These are phyloP conservation scores for Globisporangium echinulatum DNA, from an alignment of 352 stramenopile species.

Conservation along the genomic window DNA sequence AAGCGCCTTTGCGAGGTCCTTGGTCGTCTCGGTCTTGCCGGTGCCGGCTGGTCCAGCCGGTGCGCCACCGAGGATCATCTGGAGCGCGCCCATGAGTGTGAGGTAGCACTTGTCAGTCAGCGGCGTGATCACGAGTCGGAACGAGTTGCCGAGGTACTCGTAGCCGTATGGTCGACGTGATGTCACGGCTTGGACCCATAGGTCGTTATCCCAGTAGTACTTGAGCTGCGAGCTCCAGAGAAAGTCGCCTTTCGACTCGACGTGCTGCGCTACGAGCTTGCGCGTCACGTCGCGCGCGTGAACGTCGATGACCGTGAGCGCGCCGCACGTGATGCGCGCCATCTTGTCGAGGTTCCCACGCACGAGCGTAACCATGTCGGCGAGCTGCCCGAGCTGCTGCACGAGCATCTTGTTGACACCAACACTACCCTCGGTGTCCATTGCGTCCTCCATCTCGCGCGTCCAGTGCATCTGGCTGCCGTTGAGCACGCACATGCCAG, in stretches of 20 bases:
- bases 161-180: constrained; percentile 91
- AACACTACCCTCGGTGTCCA: constrained; percentile 67
- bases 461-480: constrained; percentile 94
- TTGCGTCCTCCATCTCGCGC: constrained; percentile 81
- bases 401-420: constrained; percentile 78
- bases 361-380: constrained; percentile 92
- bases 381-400: constrained; percentile 82
- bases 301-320: constrained; percentile 94
- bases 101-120: constrained; percentile 96
- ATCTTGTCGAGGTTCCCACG: constrained; percentile 85
- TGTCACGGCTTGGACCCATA: constrained; percentile 88
- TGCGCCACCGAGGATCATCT: constrained; percentile 93
- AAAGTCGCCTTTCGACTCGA: constrained; percentile 86
- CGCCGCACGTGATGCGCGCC: constrained; percentile 84
- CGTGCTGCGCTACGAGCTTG: constrained; percentile 86
- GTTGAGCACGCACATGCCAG: constrained; percentile 88
- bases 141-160: constrained; percentile 96
- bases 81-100: constrained; percentile 93
- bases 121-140: constrained; percentile 94
- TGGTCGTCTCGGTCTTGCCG: constrained; percentile 94
- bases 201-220: constrained; percentile 93
- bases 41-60: constrained; percentile 91
- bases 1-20: constrained; percentile 92
- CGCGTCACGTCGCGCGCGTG: constrained; percentile 93
- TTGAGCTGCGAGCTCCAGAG: constrained; percentile 83